Base-by-base conservation (phyloP, 164 flowering plant genomes). In the Malania oleifera region DNA sequence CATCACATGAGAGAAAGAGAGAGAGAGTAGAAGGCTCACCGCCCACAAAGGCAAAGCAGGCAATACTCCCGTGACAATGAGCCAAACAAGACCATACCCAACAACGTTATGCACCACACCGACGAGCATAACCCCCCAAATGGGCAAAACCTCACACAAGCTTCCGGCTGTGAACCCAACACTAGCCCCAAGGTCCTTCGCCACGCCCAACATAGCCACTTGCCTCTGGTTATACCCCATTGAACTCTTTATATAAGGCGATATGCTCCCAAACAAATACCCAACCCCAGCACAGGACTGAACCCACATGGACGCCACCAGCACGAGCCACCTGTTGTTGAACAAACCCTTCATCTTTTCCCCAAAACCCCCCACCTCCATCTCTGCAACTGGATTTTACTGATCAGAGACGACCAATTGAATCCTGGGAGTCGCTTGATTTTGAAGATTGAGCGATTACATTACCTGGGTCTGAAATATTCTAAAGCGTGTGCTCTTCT, bases 41-140 rank as follows among this genome's bases (percentile, higher is more conserved):
- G 74, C 43, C 80, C 77, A 75, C 14, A 61, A 82, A 39, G 87
- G 84, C 55, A 82, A 11, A 25, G 50, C 47, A 1, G 13, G n/a
- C 19, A 80, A 63, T 56, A 74, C 71, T 47, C 67, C 57, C 34
- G 65, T 65, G 60, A 80, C 78, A 61, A 79, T 72, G 39, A 80
- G 80, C 84, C 83, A 82, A 41, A 80, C 46, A 60, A 76, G 73
- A 38, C 87, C 87, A 68, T 80, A 82, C 0, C 87, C 84, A 19
- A 76, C 38, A 37, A 78, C 78, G 47, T 75, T 75, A 41, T 37
- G 24, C 3, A 55, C 47, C 49, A 64, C 66, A 17, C 84, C 87
- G 18, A 76, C 60, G 9, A 65, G 53, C 7, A 80, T 73, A 41
- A 80, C 57, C 47, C 60, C 71, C 84, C 84, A 80, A 54, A 81